Evolutionary conservation across 305 asterid species (phyloP), one percentile per base, ranked within the genome.

Genomic region (Fraxinus latifolia): DNA sequence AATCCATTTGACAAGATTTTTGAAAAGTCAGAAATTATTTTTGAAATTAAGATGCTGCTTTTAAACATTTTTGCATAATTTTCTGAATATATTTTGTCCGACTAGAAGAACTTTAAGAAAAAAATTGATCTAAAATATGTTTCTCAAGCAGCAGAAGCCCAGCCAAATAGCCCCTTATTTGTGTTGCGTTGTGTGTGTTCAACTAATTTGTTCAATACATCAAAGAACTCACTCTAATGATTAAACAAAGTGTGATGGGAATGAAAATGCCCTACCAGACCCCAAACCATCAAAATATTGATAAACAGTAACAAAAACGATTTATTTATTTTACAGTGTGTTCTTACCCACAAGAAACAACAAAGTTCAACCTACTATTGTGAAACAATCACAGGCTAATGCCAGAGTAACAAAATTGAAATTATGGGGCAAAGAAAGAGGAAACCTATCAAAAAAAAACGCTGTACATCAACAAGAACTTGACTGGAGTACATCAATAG

Each of bases 401-500:
- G 75, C 17, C n/a, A 31, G 14, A 0, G 42, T 14, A 70, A 70
- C 75, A 70, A 70, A 70, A 70, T 32, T 68, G 74, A 68, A 3
- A 29, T 29, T 68, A 62, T 62, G 74, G 72, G 71, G 62, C 42
- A 62, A 67, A 79, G 55, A 62, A 77, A 78, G 58, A 71, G 39
- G 50, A 73, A 81, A 50, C 70, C 68, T 39, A 42, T 80, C 84
- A 72, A 53, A 33, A 65, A 33, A 65, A 53, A n/a, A 2, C 25
- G 62, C 79, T 80, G 85, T 34, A 27, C 82, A 67, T 19, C 65
- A n/a, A 53, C 33, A 36, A 27, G 23, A 32, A 67, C 79, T 62
- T 50, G 42, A 34, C 31, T 39, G 21, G 29, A 60, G 79, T 71
- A 39, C 75, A 21, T 62, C 72, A 25, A 8, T 23, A 9, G 33